phyloP scores from a whole-genome alignment of 176 grass and related monocot genomes.

The Melocanna baccifera region DNA sequence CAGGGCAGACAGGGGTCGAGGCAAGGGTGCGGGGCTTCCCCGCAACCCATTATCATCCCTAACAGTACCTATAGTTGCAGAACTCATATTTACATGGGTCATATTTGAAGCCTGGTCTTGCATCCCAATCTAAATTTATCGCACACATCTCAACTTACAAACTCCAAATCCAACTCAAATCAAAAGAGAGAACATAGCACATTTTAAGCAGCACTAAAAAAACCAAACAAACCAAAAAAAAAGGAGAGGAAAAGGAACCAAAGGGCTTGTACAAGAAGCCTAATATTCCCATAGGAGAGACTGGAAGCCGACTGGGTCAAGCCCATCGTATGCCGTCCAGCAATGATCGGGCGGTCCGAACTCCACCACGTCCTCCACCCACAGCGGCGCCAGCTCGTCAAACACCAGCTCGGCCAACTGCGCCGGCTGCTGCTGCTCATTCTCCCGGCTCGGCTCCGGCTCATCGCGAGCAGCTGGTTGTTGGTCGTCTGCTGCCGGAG shows the following conservation, averaged over 20 bases:
- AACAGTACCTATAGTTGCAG: not conserved
- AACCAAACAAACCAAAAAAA: not conserved
- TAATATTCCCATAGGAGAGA: slow-evolving; percentile 52
- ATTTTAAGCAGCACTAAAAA: slow-evolving; percentile 4
- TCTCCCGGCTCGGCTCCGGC: not conserved
- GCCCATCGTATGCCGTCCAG: slow-evolving; percentile 37
- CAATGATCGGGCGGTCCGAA: slow-evolving; percentile 26
- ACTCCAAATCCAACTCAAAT: not conserved
- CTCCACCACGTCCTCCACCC: slow-evolving; percentile 50
- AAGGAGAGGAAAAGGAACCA: not conserved
- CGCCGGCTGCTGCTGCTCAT: not conserved
- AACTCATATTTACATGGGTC: not conserved
- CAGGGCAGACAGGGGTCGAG: no score
- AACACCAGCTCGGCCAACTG: slow-evolving; percentile 45
- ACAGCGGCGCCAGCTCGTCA: slow-evolving; percentile 58
- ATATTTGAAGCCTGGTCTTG: not conserved
- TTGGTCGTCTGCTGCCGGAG: not conserved
- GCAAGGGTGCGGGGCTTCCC: no score
- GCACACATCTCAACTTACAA: not conserved
- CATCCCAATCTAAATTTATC: not conserved
- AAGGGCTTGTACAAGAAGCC: not conserved
- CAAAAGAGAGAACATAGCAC: not conserved
- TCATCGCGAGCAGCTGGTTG: not conserved
- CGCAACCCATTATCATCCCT: no score
- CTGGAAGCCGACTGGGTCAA: slow-evolving; percentile 35